Evolutionary conservation across 2,329 filamentous ascomycete species (phyloP).

Genomic region (Coniochaeta sp.): DNA sequence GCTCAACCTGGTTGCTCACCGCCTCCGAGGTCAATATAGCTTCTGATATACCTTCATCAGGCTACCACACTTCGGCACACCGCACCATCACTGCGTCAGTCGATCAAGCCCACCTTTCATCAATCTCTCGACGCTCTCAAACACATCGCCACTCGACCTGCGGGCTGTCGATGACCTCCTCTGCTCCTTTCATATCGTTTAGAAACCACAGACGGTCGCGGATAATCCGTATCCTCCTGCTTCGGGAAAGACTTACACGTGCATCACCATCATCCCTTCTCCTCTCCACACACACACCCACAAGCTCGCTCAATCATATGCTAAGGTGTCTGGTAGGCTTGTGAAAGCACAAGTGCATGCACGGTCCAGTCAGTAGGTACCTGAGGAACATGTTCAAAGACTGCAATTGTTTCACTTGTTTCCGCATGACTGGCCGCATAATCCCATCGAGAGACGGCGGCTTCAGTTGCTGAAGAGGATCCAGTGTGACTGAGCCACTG

Average conservation of each 20-base stretch:
- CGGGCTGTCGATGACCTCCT: background rate
- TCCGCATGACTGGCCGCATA: no score
- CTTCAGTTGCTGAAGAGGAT: no score
- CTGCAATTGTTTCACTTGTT: no score
- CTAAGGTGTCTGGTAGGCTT: background rate
- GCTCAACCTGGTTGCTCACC: background rate
- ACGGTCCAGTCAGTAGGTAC: no score
- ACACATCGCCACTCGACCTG: background rate
- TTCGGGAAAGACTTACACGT: background rate
- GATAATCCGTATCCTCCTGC: background rate
- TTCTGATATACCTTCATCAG: background rate
- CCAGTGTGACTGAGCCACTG: no score
- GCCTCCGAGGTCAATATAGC: background rate
- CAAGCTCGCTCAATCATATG: background rate
- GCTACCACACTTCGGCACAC: no score
- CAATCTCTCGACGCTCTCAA: background rate
- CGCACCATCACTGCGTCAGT: background rate
- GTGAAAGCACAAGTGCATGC: no score
- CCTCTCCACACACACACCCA: background rate
- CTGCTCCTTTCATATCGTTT: background rate
- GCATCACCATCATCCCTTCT: background rate
- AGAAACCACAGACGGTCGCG: background rate
- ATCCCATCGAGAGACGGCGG: no score
- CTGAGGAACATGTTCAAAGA: no score
- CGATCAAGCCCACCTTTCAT: background rate